A percentile compares a stretch with the other conserved stretches of the same genome.
phyloP scores from a whole-genome alignment of 2,329 filamentous ascomycete genomes.

The Shiraia sp. region DNA sequence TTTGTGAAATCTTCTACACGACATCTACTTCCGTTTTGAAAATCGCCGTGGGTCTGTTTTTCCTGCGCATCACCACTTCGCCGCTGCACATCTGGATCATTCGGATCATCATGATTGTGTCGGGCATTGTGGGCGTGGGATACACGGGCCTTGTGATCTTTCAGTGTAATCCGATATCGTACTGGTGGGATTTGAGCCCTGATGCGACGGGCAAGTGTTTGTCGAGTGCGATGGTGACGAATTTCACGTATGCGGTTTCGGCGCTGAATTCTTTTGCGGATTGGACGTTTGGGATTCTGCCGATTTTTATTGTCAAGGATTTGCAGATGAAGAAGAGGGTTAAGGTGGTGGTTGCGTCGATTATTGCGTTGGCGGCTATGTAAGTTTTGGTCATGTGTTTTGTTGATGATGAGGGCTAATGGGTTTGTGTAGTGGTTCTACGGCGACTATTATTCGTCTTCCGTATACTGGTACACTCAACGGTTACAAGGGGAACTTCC shows the following conservation, averaged over 20 bases:
- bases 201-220: constrained; percentile 47
- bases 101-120: constrained; percentile 50
- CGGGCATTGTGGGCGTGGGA: constrained; percentile 49
- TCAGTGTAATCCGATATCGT: constrained; percentile 55
- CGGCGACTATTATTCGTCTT: constrained; percentile 34
- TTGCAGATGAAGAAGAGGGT: constrained; percentile 59
- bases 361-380: constrained; percentile 54
- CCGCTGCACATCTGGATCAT: constrained; percentile 51
- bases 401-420: too few relatives aligned
- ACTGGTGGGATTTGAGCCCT: constrained; percentile 53
- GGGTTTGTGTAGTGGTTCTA: constrained; percentile 50
- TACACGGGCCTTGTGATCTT: constrained; percentile 57
- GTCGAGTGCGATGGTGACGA: constrained; percentile 52
- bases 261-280: constrained; percentile 34
- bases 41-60: constrained; percentile 55
- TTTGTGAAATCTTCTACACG: constrained; percentile 58
- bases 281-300: constrained; percentile 35
- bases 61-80: constrained; percentile 55
- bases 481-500: constrained; percentile 35
- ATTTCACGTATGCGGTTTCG: constrained; percentile 50
- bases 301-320: constrained; percentile 56
- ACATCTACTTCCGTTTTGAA: constrained; percentile 53
- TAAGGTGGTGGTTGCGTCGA: constrained; percentile 56
- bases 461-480: constrained; percentile 31
- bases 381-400: constrained; percentile 17